Evolutionary conservation across 345 rosid genomes (phyloP).

Genomic region (Eucalyptus coolabah): DNA sequence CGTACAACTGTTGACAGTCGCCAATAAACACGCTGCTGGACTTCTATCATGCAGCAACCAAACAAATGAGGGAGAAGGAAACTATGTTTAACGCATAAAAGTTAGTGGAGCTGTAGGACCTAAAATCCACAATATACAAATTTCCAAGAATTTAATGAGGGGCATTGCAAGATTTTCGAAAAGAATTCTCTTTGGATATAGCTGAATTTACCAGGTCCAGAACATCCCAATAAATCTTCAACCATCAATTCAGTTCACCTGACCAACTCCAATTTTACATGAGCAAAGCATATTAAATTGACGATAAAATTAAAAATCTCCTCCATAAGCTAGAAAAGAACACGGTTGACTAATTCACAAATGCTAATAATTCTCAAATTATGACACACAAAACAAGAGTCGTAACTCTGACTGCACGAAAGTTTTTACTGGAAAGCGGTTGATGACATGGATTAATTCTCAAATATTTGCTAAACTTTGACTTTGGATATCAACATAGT

Average conservation of each 20-base stretch:
- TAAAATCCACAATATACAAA: not conserved
- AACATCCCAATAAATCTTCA: not conserved
- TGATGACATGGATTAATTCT: not conserved
- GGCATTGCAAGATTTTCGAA: not conserved
- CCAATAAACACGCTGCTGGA: not conserved
- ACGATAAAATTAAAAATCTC: not conserved
- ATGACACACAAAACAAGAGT: not conserved
- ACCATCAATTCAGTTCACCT: not conserved
- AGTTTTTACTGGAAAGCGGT: not conserved
- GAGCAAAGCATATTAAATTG: not conserved
- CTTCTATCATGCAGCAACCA: not conserved
- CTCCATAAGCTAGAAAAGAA: not conserved
- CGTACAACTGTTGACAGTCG: not conserved
- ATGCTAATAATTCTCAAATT: not conserved
- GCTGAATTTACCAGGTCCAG: not conserved
- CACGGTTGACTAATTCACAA: not conserved
- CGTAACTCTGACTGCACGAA: not conserved
- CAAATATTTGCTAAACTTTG: not conserved
- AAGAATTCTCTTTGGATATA: not conserved
- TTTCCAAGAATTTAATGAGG: not conserved
- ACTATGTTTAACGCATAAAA: not conserved
- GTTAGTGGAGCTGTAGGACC: not conserved
- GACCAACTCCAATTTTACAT: not conserved
- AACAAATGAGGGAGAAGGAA: not conserved
- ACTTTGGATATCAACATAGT: not conserved